Base-by-base conservation (phyloP, 352 stramenopile genomes). In the Saprolegnia diclina region DNA sequence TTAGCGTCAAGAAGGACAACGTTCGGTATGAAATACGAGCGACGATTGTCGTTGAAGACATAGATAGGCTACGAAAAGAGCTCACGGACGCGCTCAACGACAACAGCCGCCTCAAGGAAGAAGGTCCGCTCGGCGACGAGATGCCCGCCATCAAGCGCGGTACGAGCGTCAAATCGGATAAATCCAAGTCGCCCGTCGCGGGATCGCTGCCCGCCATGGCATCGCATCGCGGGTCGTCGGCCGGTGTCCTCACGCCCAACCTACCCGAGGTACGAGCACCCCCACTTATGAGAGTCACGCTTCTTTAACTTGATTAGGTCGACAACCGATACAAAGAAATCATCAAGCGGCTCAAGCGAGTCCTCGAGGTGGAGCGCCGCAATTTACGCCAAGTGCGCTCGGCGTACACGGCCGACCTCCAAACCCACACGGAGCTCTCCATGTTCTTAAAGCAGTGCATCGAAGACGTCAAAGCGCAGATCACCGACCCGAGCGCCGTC, bases 1-100 rank as follows among this genome's bases (percentile, higher is more conserved):
- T 97, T 35, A 83, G 76, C 4, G 86, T 94, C 38, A 96, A 96
- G 74, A 97, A 97, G 71, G 91, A 97, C 64, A 97, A 97, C 45
- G 85, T 87, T 37, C 78, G 82, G 16, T 96, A 3, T 74, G 88
- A n/a, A n/a, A n/a, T n/a, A 45, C 76, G 3, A 22, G 19, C 18
- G 54, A 10, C 35, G 1, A 38, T 50, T 21, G 21, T 21, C 24
- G 1, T 3, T 18, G 3, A 35, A 50, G 22, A 24, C 5, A 11
- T 4, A 13, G 5, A 7, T 69, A 69, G 63, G 22, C 22, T 69
- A 14, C 63, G 63, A n/a, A 69, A 69, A 69, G 63, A 69, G 37
- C 63, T 69, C 29, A 38, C 46, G 22, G 63, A 69, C 37, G 63
- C 63, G 21, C 29, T 69, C 26, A 69, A 69, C 21, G 63, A 69